A percentile compares a stretch with the other conserved stretches of the same genome.
Conservation (phyloP, 2,329 filamentous ascomycete genomes). For the Pseudocercospora fuligena region DNA sequence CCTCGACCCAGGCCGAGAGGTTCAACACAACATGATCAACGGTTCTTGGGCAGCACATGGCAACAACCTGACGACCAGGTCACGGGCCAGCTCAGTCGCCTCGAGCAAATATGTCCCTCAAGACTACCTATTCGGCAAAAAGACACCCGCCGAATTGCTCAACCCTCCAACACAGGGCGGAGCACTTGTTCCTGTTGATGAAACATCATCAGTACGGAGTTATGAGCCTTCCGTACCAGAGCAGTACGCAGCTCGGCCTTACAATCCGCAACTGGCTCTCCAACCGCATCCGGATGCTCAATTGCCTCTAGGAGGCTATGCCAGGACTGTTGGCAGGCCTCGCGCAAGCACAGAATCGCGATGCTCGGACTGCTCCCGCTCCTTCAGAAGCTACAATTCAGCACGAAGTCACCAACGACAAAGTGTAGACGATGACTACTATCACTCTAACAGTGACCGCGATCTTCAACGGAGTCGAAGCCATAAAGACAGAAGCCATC, state of each 20-base stretch:
- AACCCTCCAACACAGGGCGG: neutral
- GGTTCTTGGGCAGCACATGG: neutral
- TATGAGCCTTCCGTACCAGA: constrained; percentile 3
- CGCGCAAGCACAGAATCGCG: constrained; percentile 17
- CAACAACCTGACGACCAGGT: constrained; percentile 2
- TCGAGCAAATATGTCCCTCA: constrained; percentile 20
- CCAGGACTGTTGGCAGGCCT: constrained; percentile 8
- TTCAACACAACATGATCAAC: neutral
- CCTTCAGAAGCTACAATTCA: constrained; percentile 9
- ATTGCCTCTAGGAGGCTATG: constrained; percentile 17
- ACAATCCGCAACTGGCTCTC: neutral
- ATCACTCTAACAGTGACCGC: neutral
- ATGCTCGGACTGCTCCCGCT: constrained; percentile 11
- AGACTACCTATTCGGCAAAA: neutral
- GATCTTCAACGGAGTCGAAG: constrained; percentile 4
- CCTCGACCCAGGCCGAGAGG: constrained; percentile 4
- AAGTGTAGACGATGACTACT: constrained; percentile 12
- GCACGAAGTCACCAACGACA: neutral
- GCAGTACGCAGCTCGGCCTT: neutral
- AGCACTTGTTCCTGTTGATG: neutral
- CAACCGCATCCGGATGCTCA: constrained; percentile 2
- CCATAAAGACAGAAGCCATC: constrained; percentile 1
- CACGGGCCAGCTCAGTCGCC: constrained; percentile 17
- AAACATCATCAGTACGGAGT: neutral
- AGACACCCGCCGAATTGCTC: neutral